Base-by-base conservation (phyloP, 2,329 filamentous ascomycete species). In the Esteya vermicola region DNA sequence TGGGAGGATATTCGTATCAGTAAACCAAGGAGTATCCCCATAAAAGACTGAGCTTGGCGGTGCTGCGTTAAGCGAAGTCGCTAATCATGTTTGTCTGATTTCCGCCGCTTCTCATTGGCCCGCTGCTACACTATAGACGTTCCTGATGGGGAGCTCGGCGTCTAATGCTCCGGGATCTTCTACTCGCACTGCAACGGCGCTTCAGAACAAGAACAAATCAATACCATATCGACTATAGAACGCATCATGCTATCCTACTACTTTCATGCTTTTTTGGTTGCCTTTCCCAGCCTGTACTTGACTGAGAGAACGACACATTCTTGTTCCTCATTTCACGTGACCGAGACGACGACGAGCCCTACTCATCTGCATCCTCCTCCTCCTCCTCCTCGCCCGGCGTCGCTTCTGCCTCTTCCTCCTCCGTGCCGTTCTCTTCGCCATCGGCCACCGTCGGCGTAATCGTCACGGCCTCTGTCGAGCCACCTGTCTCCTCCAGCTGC, bases 401-500 rank as follows among this genome's bases (percentile, higher is more conserved):
- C 13, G 6, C 33, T 19, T 21, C 31, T 16, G 21, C 32, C 19
- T 36, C 39, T 12, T 32, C 39, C 12, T 35, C 39, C 3, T 21
- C 27, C 7, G 27, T 12, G 23, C 21, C 35, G 8, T 21, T 30
- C 9, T 43, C 37, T 13, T 16, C 41, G 20, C 22, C 41, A 6
- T 10, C 33, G 4, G 14, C n/a, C n/a, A 13, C 23, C 23, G 9
- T 40, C 26, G 9, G 23, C n/a, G 7, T 18, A 14, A 5, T 14
- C 25, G 3, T 30, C 23, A 4, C 26, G n/a, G 14, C 23, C 20
- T 36, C 21, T 23, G 20, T 27, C 19, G 18, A 19, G 3, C 23
- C 25, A 1, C 82, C 81, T 51, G 86, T 78, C 43, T 70, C 73
- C 64, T 96, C 91, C 46, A 94, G 57, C 53, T 72, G 70, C 50